Conservation (phyloP, 1,284 basidiomycete species). For the Coniferiporia sulphurascens region DNA sequence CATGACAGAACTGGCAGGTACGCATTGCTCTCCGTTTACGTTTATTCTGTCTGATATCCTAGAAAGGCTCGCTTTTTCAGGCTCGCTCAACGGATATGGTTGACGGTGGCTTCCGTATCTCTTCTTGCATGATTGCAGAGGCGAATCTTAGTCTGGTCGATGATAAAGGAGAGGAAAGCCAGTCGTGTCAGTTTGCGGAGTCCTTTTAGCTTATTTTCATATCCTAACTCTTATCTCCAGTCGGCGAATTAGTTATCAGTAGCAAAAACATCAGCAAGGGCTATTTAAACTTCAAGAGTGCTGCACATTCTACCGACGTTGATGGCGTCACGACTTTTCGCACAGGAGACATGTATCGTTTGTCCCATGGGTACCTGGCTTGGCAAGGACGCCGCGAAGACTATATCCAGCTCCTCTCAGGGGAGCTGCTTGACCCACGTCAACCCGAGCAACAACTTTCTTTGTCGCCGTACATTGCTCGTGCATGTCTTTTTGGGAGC, state of each 20-base stretch:
- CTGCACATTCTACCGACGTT: conserved; percentile 24
- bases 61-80: conserved; percentile 5
- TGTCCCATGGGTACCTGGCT: conserved; percentile 20
- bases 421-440: conserved; percentile 31
- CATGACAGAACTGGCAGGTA: conserved; percentile 34
- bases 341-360: conserved; percentile 32
- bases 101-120: conserved; percentile 7
- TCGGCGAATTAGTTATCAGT: conserved; percentile 31
- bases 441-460: conserved; percentile 28
- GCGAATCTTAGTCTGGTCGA: conserved; percentile 8
- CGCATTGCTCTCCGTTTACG: background rate
- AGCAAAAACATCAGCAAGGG: conserved; percentile 28
- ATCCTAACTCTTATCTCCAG: conserved; percentile 15
- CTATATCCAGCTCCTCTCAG: conserved; percentile 33
- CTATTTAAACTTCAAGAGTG: conserved; percentile 27
- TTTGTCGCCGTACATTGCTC: conserved; percentile 23
- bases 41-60: background rate
- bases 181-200: conserved; percentile 3
- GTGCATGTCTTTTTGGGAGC: conserved; percentile 30
- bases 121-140: background rate
- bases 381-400: conserved; percentile 35
- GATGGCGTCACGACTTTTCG: conserved; percentile 30
- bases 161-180: conserved; percentile 4
- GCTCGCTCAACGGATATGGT: background rate
- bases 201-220: conserved; percentile 26